Percentiles rank a stretch among this genome's conserved stretches.
These are phyloP conservation scores for Lipomyces sp. DNA, from an alignment of 805 yeast species.

Conservation along the genomic window DNA sequence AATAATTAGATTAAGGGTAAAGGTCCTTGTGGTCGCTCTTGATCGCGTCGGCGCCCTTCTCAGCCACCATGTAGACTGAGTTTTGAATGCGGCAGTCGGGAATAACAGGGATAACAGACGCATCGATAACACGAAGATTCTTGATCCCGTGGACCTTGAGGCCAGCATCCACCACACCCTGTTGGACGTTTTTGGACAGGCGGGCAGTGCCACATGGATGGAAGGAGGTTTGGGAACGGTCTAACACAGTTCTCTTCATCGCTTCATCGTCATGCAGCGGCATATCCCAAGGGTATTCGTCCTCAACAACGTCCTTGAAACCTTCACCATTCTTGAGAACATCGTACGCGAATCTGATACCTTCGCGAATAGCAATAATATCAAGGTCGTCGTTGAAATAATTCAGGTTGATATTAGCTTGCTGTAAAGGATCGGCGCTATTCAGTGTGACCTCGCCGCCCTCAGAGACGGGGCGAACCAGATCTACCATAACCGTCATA, in stretches of 20 bases:
- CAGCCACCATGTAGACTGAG: constrained; percentile 44
- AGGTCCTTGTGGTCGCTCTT: constrained; percentile 18
- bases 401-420: constrained; percentile 42
- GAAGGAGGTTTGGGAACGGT: constrained; percentile 46
- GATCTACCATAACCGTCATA: constrained; percentile 42
- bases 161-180: constrained; percentile 45
- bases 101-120: constrained; percentile 46
- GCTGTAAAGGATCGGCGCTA: constrained; percentile 41
- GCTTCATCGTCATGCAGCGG: constrained; percentile 44
- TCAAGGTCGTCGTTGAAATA: constrained; percentile 45
- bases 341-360: constrained; percentile 44
- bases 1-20: not conserved
- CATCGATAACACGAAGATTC: constrained; percentile 45
- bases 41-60: constrained; percentile 44
- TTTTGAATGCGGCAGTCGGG: constrained; percentile 44
- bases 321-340: constrained; percentile 44
- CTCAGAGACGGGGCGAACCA: constrained; percentile 44
- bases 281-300: constrained; percentile 46
- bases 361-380: constrained; percentile 45
- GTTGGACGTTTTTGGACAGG: not conserved
- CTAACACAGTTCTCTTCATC: constrained; percentile 44
- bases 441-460: constrained; percentile 42
- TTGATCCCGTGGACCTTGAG: constrained; percentile 44
- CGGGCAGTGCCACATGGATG: constrained; percentile 46
- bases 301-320: constrained; percentile 44